These are phyloP conservation scores for Sergeia podlipaevii DNA, from an alignment of 208 protist species.

Conservation along the genomic window DNA sequence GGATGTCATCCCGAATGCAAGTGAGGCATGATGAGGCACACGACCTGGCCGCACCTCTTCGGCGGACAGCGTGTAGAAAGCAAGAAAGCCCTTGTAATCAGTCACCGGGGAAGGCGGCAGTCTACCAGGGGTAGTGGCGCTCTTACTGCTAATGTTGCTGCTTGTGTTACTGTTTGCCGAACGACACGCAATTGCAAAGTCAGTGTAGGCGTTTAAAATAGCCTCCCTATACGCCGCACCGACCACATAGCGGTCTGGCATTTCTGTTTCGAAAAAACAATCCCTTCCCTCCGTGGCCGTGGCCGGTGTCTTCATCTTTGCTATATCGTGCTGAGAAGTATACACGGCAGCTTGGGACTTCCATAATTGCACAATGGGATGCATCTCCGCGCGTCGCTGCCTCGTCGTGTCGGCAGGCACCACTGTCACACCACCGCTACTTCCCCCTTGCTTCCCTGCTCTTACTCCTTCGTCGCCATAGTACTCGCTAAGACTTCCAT, in stretches of 20 bases:
- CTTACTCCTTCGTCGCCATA: too few relatives aligned
- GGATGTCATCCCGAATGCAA: neutral
- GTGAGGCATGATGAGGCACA: neutral
- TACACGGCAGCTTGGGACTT: too few relatives aligned
- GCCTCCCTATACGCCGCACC: conserved; percentile 11
- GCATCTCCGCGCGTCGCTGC: too few relatives aligned
- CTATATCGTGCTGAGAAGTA: too few relatives aligned
- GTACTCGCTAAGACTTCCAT: too few relatives aligned
- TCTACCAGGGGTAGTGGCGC: too few relatives aligned
- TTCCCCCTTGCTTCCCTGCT: too few relatives aligned
- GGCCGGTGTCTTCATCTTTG: too few relatives aligned
- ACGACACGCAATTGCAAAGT: conserved; percentile 16
- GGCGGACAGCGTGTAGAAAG: conserved; percentile 28
- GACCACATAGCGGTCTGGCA: neutral
- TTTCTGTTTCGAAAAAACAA: neutral
- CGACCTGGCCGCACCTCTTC: conserved; percentile 25
- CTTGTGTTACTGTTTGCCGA: neutral
- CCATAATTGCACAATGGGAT: too few relatives aligned
- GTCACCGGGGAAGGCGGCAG: conserved; percentile 13
- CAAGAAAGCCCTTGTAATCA: conserved; percentile 22
- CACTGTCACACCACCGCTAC: too few relatives aligned
- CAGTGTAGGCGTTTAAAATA: conserved; percentile 14
- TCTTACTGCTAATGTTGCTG: neutral
- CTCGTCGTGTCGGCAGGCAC: too few relatives aligned
- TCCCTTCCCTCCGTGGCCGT: neutral